Base-by-base conservation (phyloP, 2,329 filamentous ascomycete genomes). In the Clarireedia paspali region DNA sequence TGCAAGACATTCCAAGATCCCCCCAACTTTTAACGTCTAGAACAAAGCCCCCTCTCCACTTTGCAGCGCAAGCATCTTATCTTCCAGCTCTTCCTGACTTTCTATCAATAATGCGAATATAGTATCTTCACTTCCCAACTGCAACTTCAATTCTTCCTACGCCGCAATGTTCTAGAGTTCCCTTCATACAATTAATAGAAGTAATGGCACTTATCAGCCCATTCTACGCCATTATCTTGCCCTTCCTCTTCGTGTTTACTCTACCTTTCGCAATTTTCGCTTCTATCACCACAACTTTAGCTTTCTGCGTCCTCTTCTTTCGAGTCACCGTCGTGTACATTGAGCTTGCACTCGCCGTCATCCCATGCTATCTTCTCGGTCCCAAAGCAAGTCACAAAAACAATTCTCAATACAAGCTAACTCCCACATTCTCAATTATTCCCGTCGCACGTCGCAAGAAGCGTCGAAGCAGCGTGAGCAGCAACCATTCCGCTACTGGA, bases 231-330 rank as follows among this genome's bases (percentile, higher is more conserved):
- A 68, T 87, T 49, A 72, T 83, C 52, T 74, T 85, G 51, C 83
- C 83, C n/a, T 76, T 85, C 64, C 73, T 87, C 61, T 75, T 82
- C 64, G 60, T 85, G 60, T 74, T 85, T 64, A 83, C 83, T 23
- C 71, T 87, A 12, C 84, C 85, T 7, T 75, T 88, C 53, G 76
- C 81, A 62, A 66, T 87, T 50, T 78, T 83, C 54, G 85, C 85
- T 52, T 78, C 77, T 60, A 71, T 87, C 60, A 88, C 85, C 34
- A 83, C 84, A 54, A 77, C 75, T 4, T 62, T 87, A 48, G 82
- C 85, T 40, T 80, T 85, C 60, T 74, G 78, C 39, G 74, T 85
- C 38, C 77, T 88, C 49, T 76, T 81, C 64, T 70, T 85, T 59
- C 78, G 84, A 24, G 77, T 84, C 24, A 72, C 79, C 47, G 66